Conservation (phyloP, 495 filamentous ascomycete species). For the Chaetomidium leptoderma region DNA sequence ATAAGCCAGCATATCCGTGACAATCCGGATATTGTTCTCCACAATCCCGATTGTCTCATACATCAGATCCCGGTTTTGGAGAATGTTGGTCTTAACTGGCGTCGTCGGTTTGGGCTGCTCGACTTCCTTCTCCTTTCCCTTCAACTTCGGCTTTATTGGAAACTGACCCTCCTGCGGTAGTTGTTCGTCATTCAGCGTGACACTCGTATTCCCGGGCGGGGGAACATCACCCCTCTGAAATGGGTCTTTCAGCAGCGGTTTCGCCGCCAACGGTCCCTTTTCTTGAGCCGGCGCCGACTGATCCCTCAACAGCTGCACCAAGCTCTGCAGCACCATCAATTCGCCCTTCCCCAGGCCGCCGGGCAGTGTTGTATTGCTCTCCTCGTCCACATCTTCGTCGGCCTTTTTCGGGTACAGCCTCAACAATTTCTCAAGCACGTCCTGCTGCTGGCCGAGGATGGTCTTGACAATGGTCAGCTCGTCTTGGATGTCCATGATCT, state of each 20-base stretch:
- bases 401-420: conserved; percentile 18
- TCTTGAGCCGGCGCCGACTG: not conserved
- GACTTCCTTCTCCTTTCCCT: conserved; percentile 6
- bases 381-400: conserved; percentile 9
- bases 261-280: not conserved
- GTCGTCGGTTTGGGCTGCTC: not conserved
- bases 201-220: not conserved
- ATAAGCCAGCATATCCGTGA: conserved; percentile 17
- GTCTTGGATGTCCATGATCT: conserved; percentile 26
- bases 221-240: no score
- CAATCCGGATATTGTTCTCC: conserved; percentile 17
- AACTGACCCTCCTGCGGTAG: not conserved
- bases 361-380: not conserved
- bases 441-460: conserved; percentile 16
- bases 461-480: conserved; percentile 23
- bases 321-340: conserved; percentile 14
- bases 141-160: not conserved
- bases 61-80: conserved; percentile 19
- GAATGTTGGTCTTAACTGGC: conserved; percentile 5
- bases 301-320: conserved; percentile 18
- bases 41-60: conserved; percentile 21
- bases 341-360: conserved; percentile 11
- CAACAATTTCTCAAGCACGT: conserved; percentile 14
- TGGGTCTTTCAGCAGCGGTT: not conserved
- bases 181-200: not conserved